Percentiles rank a stretch among this genome's conserved stretches.
Evolutionary conservation across 176 grass and related monocot species (phyloP).

Genomic region (Aegilops umbellulata): DNA sequence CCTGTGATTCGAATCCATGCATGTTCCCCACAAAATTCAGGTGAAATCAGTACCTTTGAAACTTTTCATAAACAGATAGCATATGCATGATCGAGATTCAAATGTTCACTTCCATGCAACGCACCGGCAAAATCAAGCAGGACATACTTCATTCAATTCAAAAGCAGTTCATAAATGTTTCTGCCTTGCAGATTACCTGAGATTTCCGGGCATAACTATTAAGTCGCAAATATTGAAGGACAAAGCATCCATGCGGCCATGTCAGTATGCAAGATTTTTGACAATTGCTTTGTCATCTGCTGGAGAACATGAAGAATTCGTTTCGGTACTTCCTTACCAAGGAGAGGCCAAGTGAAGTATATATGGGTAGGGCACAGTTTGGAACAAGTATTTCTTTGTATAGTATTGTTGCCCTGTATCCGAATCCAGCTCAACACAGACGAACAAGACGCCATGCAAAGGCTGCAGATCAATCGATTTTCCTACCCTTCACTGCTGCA

Average conservation of each 20-base stretch:
- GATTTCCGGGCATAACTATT: background rate
- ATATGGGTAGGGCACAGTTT: background rate
- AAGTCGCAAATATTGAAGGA: background rate
- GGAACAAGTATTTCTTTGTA: background rate
- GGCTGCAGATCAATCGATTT: background rate
- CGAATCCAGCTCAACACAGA: background rate
- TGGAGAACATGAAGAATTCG: background rate
- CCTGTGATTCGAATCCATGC: background rate
- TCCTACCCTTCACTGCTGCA: constrained; percentile 44
- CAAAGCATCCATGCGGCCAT: background rate
- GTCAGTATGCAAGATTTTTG: background rate
- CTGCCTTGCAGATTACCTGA: background rate
- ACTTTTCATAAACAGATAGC: background rate
- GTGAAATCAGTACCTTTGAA: background rate
- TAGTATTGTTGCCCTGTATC: background rate
- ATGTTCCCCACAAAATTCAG: background rate
- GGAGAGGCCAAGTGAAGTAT: background rate
- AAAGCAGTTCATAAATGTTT: background rate
- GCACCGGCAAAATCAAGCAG: background rate
- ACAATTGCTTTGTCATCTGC: background rate
- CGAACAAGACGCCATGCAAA: background rate
- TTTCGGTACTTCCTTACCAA: background rate
- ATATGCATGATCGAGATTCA: background rate
- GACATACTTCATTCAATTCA: background rate
- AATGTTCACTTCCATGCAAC: background rate